These are phyloP conservation scores for Colletotrichum somersetense DNA, from an alignment of 2,329 filamentous ascomycete species.

Conservation along the genomic window DNA sequence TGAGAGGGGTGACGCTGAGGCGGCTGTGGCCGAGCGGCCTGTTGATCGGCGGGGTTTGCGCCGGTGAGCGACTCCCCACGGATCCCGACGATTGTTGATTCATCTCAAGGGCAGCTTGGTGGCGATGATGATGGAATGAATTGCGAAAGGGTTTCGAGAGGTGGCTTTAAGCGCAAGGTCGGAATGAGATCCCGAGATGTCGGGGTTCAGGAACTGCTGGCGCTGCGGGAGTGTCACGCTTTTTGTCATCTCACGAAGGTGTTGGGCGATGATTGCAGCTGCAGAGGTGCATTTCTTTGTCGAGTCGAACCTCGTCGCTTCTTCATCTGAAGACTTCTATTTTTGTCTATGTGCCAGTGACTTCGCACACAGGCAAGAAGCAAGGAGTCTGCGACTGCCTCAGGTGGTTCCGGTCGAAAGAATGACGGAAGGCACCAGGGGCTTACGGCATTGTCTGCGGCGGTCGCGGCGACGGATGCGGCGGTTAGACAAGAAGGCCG, in stretches of 20 bases:
- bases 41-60: constrained; percentile 21
- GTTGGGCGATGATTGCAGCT: constrained; percentile 19
- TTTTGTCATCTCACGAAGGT: constrained; percentile 38
- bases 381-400: constrained; percentile 18
- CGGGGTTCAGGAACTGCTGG: neutral
- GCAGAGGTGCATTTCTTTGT: constrained; percentile 33
- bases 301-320: constrained; percentile 27
- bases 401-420: neutral
- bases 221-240: constrained; percentile 3
- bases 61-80: constrained; percentile 19
- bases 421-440: constrained; percentile 4
- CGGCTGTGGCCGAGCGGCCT: constrained; percentile 18
- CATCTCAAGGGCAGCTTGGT: constrained; percentile 9
- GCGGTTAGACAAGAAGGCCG: constrained; percentile 23
- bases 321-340: constrained; percentile 34
- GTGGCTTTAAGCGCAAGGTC: neutral
- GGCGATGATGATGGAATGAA: neutral
- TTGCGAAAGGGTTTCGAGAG: neutral
- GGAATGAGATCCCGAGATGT: neutral
- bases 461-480: constrained; percentile 13
- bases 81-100: constrained; percentile 25
- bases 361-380: constrained; percentile 19
- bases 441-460: constrained; percentile 28
- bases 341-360: constrained; percentile 16
- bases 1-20: constrained; percentile 31